Conservation (phyloP, 2,329 filamentous ascomycete genomes). For the Penicillium digitatum region DNA sequence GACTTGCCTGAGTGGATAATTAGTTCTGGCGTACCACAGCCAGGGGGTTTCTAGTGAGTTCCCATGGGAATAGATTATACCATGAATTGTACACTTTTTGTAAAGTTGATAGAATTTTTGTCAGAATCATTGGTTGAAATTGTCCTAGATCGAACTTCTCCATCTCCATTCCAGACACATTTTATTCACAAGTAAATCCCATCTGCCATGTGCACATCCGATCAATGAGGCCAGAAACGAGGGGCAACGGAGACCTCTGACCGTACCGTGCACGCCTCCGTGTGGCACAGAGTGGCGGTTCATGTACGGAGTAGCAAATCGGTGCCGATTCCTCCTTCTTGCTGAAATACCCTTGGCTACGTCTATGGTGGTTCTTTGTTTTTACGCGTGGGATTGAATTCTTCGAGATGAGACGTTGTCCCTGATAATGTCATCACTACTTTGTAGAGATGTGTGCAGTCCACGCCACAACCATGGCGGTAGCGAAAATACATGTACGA, state of each 20-base stretch:
- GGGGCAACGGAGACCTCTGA: background rate
- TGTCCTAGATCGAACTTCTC: background rate
- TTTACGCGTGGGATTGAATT: background rate
- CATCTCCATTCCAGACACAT: background rate
- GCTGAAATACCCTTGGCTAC: background rate
- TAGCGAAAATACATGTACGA: background rate
- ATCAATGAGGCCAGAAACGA: background rate
- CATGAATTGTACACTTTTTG: background rate
- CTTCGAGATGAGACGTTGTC: background rate
- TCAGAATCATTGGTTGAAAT: background rate
- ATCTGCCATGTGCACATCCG: no score
- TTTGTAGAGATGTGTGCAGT: background rate
- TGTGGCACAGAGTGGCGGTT: background rate
- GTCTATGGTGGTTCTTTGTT: background rate
- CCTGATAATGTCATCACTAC: background rate
- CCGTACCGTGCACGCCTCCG: background rate
- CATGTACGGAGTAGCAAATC: constrained; percentile 4
- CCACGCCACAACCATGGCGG: background rate
- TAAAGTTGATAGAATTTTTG: background rate
- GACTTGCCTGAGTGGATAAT: background rate
- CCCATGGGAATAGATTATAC: background rate
- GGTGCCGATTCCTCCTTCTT: constrained; percentile 1
- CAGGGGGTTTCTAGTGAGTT: background rate
- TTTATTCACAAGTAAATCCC: background rate
- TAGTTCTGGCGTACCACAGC: background rate